Conservation (phyloP, 208 protist genomes). For the Crithidia sp. region DNA sequence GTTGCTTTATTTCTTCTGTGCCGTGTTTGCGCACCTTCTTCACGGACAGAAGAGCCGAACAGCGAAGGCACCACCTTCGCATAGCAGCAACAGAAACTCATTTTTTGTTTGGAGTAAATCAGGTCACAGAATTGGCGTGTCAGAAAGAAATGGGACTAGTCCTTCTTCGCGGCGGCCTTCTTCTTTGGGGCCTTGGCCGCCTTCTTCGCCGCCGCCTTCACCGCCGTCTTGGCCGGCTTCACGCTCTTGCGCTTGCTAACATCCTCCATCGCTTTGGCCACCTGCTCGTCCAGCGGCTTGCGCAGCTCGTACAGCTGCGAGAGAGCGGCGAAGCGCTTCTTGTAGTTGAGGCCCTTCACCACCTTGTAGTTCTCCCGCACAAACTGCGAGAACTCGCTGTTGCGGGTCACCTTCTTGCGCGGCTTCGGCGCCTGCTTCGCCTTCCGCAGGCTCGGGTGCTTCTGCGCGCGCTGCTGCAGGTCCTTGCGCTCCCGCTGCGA, state of each 20-base stretch:
- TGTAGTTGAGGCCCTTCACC: slow-evolving; percentile 70
- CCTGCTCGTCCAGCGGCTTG: slow-evolving; percentile 60
- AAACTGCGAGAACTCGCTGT: slow-evolving; percentile 70
- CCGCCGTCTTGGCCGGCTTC: slow-evolving; percentile 28
- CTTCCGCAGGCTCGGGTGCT: slow-evolving; percentile 58
- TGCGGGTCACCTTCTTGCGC: slow-evolving; percentile 21
- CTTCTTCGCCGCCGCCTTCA: slow-evolving; percentile 26
- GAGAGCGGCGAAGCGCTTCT: slow-evolving; percentile 72
- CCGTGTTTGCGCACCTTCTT: neutral
- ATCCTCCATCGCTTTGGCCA: slow-evolving; percentile 63
- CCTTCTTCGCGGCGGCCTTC: neutral
- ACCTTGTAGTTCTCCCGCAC: slow-evolving; percentile 77
- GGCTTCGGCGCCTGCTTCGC: slow-evolving; percentile 28
- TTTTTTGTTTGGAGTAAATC: no score
- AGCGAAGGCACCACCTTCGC: no score
- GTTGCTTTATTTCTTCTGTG: neutral
- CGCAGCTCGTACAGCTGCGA: slow-evolving; percentile 83
- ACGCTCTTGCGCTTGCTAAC: slow-evolving; percentile 30
- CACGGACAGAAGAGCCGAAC: no score
- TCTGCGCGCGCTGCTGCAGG: slow-evolving; percentile 66
- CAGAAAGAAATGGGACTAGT: no score
- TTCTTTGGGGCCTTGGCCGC: slow-evolving; percentile 17
- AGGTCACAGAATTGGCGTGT: no score
- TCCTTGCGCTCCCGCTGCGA: slow-evolving; percentile 55
- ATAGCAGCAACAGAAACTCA: no score